These are phyloP conservation scores for Cucurbita moschata DNA, from an alignment of 306 rosid genomes.

Conservation along the genomic window DNA sequence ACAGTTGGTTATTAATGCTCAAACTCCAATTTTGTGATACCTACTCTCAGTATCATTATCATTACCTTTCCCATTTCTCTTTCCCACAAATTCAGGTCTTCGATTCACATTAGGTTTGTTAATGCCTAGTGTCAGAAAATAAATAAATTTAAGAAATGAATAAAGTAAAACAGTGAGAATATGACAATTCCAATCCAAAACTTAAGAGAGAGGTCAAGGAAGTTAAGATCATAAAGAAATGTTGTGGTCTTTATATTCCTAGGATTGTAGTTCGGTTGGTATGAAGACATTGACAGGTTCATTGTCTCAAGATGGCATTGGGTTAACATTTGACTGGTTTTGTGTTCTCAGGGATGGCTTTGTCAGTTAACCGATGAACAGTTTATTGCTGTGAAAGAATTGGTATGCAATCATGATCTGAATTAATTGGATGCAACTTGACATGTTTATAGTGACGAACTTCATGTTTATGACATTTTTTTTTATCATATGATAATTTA, in stretches of 20 bases:
- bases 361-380: constrained; percentile 94
- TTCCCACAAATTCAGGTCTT: not conserved
- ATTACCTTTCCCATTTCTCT: not conserved
- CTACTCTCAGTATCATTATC: not conserved
- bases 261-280: not conserved
- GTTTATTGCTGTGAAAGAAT: constrained; percentile 93
- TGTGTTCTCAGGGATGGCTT: constrained; percentile 69
- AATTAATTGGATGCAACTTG: not conserved
- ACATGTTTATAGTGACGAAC: not conserved
- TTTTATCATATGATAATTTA: not conserved
- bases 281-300: not conserved
- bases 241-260: not conserved
- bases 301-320: not conserved
- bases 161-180: not conserved
- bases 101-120: not conserved
- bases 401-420: constrained; percentile 30
- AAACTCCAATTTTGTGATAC: not conserved
- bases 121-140: not conserved
- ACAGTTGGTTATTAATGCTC: not conserved
- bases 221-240: not conserved
- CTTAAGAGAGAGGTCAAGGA: not conserved
- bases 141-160: not conserved
- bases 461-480: not conserved
- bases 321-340: constrained; percentile 15
- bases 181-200: not conserved